Conservation (phyloP, 176 grass and related monocot species). For the Pontederia paniculata region DNA sequence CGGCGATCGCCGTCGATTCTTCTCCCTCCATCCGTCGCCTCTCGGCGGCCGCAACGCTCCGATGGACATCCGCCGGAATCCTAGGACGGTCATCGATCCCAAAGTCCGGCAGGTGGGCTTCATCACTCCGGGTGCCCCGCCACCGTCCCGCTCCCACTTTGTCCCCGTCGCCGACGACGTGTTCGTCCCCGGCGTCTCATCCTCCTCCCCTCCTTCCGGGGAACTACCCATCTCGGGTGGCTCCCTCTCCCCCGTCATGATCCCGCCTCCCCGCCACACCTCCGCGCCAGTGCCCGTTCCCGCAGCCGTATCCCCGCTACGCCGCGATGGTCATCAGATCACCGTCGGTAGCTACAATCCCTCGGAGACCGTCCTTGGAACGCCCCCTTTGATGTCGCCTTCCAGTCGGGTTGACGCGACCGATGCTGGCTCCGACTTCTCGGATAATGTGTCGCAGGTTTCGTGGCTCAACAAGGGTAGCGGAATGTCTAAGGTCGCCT, state of each 20-base stretch:
- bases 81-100: conserved; percentile 48
- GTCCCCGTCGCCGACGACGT: conserved; percentile 9
- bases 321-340: background rate
- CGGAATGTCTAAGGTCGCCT: conserved; percentile 2
- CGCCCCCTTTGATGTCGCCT: conserved; percentile 22
- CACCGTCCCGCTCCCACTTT: conserved; percentile 14
- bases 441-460: conserved; percentile 20
- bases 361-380: conserved; percentile 25
- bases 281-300: conserved; percentile 11
- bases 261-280: conserved; percentile 60
- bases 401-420: conserved; percentile 8
- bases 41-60: background rate
- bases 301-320: background rate
- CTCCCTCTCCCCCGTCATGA: conserved; percentile 74
- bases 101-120: conserved; percentile 84
- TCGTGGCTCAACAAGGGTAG: conserved; percentile 5
- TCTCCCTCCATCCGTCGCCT: conserved; percentile 1
- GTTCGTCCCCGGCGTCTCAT: conserved; percentile 1
- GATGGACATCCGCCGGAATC: conserved; percentile 62
- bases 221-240: conserved; percentile 16
- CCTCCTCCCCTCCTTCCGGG: conserved; percentile 19
- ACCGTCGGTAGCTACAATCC: conserved; percentile 29
- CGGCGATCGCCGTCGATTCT: background rate
- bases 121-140: conserved; percentile 40
- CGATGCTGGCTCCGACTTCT: conserved; percentile 16